phyloP scores from a whole-genome alignment of 2,329 filamentous ascomycete species.

The Aspergillus sp. region DNA sequence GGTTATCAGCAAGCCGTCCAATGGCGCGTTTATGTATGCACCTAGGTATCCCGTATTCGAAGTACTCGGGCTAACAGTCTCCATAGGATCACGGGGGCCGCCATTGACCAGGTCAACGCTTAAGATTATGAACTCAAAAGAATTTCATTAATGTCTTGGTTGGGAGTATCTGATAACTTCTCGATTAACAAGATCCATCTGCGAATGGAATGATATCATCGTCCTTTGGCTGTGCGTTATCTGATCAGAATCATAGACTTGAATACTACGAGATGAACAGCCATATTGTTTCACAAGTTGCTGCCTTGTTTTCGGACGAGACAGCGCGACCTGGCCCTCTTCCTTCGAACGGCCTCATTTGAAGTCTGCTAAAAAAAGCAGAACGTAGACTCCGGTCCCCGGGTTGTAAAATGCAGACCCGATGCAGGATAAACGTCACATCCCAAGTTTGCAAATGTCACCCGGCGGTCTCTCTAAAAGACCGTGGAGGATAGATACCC shows the following conservation, averaged over 20 bases:
- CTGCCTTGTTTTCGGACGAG: no score
- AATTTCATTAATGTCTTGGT: neutral
- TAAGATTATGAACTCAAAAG: slow-evolving; percentile 10
- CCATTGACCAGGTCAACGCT: slow-evolving; percentile 26
- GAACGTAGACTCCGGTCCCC: no score
- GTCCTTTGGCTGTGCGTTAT: neutral
- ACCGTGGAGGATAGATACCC: no score
- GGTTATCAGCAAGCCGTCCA: slow-evolving; percentile 71
- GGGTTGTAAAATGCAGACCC: no score
- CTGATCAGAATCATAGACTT: neutral
- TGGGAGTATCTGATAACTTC: neutral
- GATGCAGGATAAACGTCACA: no score
- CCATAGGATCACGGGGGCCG: slow-evolving; percentile 29
- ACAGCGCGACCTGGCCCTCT: no score
- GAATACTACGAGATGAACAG: neutral
- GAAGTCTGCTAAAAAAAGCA: no score
- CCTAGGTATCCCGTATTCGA: neutral
- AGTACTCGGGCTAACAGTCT: slow-evolving; percentile 7
- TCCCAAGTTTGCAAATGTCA: no score
- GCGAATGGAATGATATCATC: neutral
- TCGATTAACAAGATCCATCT: no score
- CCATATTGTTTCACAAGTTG: neutral
- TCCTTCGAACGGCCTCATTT: no score
- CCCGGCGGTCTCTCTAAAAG: no score
- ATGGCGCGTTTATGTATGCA: slow-evolving; percentile 37